Evolutionary conservation across 768 basidiomycete genomes (phyloP), one percentile per base, ranked within the genome.

Genomic region (Leccinum aurantiacum): DNA sequence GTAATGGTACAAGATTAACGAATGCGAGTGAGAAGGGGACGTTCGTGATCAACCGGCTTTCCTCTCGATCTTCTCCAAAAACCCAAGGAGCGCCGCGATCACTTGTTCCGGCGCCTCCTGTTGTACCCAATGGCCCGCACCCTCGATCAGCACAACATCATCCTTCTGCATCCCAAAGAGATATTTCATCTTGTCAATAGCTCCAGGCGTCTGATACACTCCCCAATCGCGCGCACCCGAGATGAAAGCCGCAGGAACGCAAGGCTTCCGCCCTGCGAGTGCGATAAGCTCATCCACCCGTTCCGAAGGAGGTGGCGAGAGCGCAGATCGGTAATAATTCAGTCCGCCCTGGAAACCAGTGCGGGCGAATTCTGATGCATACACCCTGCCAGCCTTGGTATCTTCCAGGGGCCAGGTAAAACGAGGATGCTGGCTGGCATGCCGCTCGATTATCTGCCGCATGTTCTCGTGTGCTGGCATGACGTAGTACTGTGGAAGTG

Each of bases 261-360:
- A 71, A 8, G 86, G 77, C 55, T 66, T 74, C 69, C 76, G 81
- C 53, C 76, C 79, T 15, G 76, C 63, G 57, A 86, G 84, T 29
- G 79, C 70, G 25, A 71, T 65, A 44, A 84, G 67, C 22, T 85
- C 82, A 0, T 72, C 72, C 22, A 69, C 65, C 70, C 72, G 76
- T 24, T 66, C 67, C 6, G 67, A 57, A 27, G 79, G 78, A 0
- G 74, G 76, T 17, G 69, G 65, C 0, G 59, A 55, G 25, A 67
- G 61, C 53, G 67, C 63, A 59, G 75, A 73, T 27, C 85, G 79
- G 65, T 87, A 87, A 60, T 78, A 72, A 63, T 87, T 85, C 55
- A 87, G 69, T 27, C 82, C 84, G n/a, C 84, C 85, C 65, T 86
- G 85, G 59, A 87, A 87, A 1, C 87, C 84, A 2, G 82, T 84